A percentile compares a stretch with the other conserved stretches of the same genome.
Evolutionary conservation across 768 basidiomycete species (phyloP).

Genomic region (Saitozyma podzolica): DNA sequence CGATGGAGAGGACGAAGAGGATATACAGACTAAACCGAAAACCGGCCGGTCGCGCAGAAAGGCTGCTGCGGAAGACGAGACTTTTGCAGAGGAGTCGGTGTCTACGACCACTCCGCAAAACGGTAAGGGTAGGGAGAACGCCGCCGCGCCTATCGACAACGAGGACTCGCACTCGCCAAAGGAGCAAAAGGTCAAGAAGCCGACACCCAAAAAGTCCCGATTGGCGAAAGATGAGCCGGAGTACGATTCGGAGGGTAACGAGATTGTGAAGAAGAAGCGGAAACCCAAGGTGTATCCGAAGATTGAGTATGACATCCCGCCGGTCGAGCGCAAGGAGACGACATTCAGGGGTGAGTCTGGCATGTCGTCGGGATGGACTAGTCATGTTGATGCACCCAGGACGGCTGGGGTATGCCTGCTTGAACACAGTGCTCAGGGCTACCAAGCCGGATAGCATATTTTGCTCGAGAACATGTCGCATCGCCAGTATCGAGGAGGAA

Average conservation of each 20-base stretch:
- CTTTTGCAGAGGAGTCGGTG: not conserved
- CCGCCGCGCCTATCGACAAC: not conserved
- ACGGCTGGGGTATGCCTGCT: conserved; percentile 57
- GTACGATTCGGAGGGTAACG: conserved; percentile 41
- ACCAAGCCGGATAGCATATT: conserved; percentile 71
- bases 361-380: not conserved
- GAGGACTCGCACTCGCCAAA: conserved; percentile 3
- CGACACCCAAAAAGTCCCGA: conserved; percentile 41
- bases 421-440: conserved; percentile 67
- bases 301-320: conserved; percentile 65
- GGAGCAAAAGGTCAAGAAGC: conserved; percentile 29
- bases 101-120: not conserved
- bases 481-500: conserved; percentile 75
- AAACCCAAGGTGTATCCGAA: conserved; percentile 47
- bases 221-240: conserved; percentile 45
- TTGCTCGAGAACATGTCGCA: conserved; percentile 62
- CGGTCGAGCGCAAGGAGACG: conserved; percentile 66
- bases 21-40: not conserved
- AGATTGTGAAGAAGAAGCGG: conserved; percentile 49
- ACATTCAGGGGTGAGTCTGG: conserved; percentile 59
- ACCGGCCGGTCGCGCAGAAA: not conserved
- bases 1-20: not conserved
- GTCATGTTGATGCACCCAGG: conserved; percentile 52
- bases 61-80: conserved; percentile 2
- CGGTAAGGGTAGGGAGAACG: not conserved